A percentile compares a stretch with the other conserved stretches of the same genome.
Conservation (phyloP, 768 basidiomycete species). For the Naganishia onofrii region DNA sequence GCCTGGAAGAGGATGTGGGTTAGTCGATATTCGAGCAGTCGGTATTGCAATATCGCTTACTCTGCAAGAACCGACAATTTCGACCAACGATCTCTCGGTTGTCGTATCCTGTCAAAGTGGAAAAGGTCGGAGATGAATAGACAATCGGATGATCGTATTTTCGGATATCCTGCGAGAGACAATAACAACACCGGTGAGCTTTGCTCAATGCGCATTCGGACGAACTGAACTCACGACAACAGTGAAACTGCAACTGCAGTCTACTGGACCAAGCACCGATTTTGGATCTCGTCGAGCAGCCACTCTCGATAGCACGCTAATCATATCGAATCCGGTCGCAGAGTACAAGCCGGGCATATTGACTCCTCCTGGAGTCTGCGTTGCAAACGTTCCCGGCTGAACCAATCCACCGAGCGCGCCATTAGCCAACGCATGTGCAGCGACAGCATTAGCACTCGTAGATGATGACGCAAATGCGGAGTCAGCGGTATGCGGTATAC, state of each 20-base stretch:
- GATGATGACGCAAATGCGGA: constrained; percentile 33
- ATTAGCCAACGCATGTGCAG: constrained; percentile 43
- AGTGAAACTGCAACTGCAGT: constrained; percentile 86
- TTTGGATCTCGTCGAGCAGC: constrained; percentile 69
- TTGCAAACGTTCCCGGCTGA: constrained; percentile 35
- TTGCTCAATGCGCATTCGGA: not conserved
- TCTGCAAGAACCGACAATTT: constrained; percentile 64
- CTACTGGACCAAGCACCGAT: constrained; percentile 82
- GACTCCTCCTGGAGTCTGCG: constrained; percentile 33
- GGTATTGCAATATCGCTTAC: constrained; percentile 29
- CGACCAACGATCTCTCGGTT: constrained; percentile 71
- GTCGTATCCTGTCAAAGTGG: constrained; percentile 55
- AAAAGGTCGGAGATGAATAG: constrained; percentile 84
- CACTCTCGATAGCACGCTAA: constrained; percentile 76
- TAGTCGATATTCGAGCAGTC: not conserved
- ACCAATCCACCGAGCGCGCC: constrained; percentile 32
- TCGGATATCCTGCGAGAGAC: constrained; percentile 61
- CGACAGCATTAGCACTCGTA: constrained; percentile 43
- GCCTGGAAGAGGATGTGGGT: constrained; percentile 36
- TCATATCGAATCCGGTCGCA: constrained; percentile 81
- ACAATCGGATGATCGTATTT: constrained; percentile 81
- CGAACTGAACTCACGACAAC: constrained; percentile 58
- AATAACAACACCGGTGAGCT: not conserved
- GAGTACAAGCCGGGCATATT: constrained; percentile 68
- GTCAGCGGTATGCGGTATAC: constrained; percentile 17